Evolutionary conservation across 352 stramenopile species (phyloP).

Genomic region (Phytophthora citrophthora): DNA sequence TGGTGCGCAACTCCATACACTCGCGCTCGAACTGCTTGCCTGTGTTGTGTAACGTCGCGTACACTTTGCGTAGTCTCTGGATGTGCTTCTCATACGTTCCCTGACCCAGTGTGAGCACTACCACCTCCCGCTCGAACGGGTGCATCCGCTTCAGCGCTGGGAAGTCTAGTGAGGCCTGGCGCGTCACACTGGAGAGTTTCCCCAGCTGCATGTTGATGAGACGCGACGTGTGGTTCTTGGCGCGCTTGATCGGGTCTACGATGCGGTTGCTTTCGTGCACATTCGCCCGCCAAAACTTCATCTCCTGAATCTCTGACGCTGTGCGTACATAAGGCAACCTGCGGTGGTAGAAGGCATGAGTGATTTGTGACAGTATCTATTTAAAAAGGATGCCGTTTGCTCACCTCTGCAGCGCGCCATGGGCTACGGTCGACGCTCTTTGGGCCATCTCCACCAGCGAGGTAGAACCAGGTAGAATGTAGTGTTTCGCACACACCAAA

Average conservation of each 20-base stretch:
- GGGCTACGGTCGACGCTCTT: constrained; percentile 41
- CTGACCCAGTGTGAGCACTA: constrained; percentile 78
- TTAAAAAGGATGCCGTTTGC: not conserved
- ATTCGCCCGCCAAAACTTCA: constrained; percentile 83
- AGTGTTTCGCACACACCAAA: too few relatives aligned
- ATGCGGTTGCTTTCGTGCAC: constrained; percentile 85
- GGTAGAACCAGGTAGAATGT: too few relatives aligned
- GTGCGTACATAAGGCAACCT: constrained; percentile 86
- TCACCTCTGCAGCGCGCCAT: constrained; percentile 77
- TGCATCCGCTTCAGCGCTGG: constrained; percentile 80
- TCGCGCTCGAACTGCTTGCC: constrained; percentile 77
- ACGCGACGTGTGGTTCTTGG: constrained; percentile 81
- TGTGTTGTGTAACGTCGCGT: constrained; percentile 76
- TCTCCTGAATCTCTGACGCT: constrained; percentile 84
- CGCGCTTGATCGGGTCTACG: constrained; percentile 76
- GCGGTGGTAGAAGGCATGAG: not conserved
- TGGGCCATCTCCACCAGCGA: constrained; percentile 18
- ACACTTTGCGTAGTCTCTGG: constrained; percentile 80
- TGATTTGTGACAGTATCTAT: too few relatives aligned
- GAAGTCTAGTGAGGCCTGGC: constrained; percentile 75
- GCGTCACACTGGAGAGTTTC: constrained; percentile 78
- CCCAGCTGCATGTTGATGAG: constrained; percentile 82
- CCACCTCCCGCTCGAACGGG: constrained; percentile 85
- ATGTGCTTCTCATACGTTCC: constrained; percentile 78
- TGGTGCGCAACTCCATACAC: constrained; percentile 72